phyloP scores from a whole-genome alignment of 768 basidiomycete species.

The Auriscalpium microsporum region DNA sequence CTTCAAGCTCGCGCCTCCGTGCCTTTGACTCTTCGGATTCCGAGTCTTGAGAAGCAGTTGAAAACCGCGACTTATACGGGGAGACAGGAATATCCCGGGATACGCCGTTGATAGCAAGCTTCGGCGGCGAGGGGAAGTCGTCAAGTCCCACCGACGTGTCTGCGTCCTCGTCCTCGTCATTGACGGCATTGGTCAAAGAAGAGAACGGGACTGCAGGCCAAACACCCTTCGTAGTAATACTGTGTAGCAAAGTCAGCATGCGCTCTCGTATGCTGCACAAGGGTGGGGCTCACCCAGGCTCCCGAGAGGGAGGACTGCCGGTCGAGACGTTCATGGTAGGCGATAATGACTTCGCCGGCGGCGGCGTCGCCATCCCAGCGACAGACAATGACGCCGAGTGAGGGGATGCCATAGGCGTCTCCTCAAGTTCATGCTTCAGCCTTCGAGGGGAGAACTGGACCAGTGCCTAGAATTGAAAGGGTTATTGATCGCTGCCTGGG shows the following conservation, averaged over 20 bases:
- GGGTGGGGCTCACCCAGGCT: neutral
- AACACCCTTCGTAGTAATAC: neutral
- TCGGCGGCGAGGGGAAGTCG: slow-evolving; percentile 46
- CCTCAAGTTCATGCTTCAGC: slow-evolving; percentile 16
- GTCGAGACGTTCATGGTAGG: neutral
- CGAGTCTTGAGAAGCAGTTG: slow-evolving; percentile 34
- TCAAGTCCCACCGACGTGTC: slow-evolving; percentile 11
- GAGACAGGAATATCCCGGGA: slow-evolving; percentile 51
- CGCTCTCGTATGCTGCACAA: neutral
- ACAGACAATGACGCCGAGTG: neutral
- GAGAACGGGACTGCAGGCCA: slow-evolving; percentile 43
- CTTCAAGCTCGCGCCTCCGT: slow-evolving; percentile 35
- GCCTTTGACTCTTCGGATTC: slow-evolving; percentile 35
- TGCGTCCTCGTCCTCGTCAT: slow-evolving; percentile 3
- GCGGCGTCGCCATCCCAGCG: neutral
- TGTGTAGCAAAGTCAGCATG: neutral
- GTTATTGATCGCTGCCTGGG: neutral
- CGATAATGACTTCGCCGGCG: neutral
- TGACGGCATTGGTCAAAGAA: slow-evolving; percentile 19
- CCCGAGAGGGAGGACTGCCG: neutral
- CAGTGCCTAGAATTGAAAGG: slow-evolving; percentile 35
- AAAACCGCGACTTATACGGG: slow-evolving; percentile 18
- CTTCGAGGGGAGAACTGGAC: slow-evolving; percentile 57
- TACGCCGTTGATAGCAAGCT: slow-evolving; percentile 60
- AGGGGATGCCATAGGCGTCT: slow-evolving; percentile 3